These are phyloP conservation scores for Trichoderma koningii DNA, from an alignment of 2,329 filamentous ascomycete species.

Conservation along the genomic window DNA sequence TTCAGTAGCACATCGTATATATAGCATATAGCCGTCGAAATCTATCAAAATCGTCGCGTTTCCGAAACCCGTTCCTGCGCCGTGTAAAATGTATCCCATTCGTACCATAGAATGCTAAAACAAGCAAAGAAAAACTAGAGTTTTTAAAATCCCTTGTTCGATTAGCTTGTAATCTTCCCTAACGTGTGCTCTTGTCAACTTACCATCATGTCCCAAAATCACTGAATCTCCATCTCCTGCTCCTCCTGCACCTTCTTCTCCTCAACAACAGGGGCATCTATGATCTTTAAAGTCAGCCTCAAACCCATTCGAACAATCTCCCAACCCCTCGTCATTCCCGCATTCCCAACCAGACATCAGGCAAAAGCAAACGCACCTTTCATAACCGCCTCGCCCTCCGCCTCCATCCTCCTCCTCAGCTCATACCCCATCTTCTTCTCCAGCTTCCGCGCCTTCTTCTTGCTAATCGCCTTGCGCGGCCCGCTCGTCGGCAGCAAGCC, in stretches of 20 bases:
- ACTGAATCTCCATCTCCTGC: constrained; percentile 33
- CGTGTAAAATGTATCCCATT: constrained; percentile 20
- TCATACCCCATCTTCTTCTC: constrained; percentile 57
- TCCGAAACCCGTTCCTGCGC: constrained; percentile 11
- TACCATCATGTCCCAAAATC: constrained; percentile 1
- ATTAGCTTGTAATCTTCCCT: constrained; percentile 2
- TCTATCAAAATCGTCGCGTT: background rate
- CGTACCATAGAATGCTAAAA: constrained; percentile 20
- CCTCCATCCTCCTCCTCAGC: constrained; percentile 54
- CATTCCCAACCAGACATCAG: too few relatives aligned
- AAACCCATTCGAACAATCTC: too few relatives aligned
- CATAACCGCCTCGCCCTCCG: constrained; percentile 53
- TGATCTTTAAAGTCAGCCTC: background rate
- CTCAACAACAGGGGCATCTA: constrained; percentile 31
- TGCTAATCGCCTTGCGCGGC: constrained; percentile 52
- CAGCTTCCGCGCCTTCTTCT: constrained; percentile 59
- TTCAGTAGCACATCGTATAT: background rate
- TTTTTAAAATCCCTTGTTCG: background rate
- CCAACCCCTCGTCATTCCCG: background rate
- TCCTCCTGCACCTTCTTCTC: constrained; percentile 28
- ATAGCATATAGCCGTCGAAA: background rate
- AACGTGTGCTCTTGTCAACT: background rate
- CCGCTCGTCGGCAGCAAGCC: constrained; percentile 60
- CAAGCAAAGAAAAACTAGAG: background rate
- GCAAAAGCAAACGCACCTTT: constrained; percentile 49